A percentile compares a stretch with the other conserved stretches of the same genome.
Evolutionary conservation across 2,329 filamentous ascomycete species (phyloP).

Genomic region (Hysterium pulicare): DNA sequence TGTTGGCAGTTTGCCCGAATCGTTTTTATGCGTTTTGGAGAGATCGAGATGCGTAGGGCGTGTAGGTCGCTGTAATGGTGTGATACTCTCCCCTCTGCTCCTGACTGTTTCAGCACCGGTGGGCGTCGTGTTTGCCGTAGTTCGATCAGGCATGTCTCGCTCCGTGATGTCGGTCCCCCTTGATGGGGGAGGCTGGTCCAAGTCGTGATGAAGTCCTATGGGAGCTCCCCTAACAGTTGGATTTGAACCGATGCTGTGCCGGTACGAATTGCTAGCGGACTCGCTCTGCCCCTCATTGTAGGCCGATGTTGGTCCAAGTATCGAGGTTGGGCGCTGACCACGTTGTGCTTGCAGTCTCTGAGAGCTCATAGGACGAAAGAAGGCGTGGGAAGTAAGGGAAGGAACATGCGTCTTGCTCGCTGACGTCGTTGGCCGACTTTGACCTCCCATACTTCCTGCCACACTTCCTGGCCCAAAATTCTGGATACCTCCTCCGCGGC

Average conservation of each 20-base stretch:
- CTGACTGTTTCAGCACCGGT: slow-evolving; percentile 56
- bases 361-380: slow-evolving; percentile 96
- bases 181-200: slow-evolving; percentile 58
- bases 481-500: slow-evolving; percentile 45
- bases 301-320: slow-evolving; percentile 32
- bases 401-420: slow-evolving; percentile 85
- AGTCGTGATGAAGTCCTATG: slow-evolving; percentile 34
- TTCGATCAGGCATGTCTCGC: slow-evolving; percentile 65
- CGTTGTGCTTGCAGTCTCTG: slow-evolving; percentile 90
- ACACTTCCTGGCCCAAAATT: slow-evolving; percentile 30
- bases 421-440: slow-evolving; percentile 58
- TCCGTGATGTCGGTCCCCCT: slow-evolving; percentile 80
- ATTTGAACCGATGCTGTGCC: slow-evolving; percentile 38
- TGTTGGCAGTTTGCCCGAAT: slow-evolving; percentile 52
- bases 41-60: slow-evolving; percentile 57
- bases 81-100: slow-evolving; percentile 73
- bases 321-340: slow-evolving; percentile 52
- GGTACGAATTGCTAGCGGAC: slow-evolving; percentile 29
- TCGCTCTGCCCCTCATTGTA: slow-evolving; percentile 30
- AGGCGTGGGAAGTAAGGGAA: slow-evolving; percentile 81
- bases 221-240: slow-evolving; percentile 26
- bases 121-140: slow-evolving; percentile 72
- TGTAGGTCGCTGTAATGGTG: slow-evolving; percentile 63
- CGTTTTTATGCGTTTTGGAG: slow-evolving; percentile 56
- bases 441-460: slow-evolving; percentile 43